A percentile compares a stretch with the other conserved stretches of the same genome.
phyloP scores from a whole-genome alignment of 2,329 filamentous ascomycete genomes.

The Pseudocercospora musae region DNA sequence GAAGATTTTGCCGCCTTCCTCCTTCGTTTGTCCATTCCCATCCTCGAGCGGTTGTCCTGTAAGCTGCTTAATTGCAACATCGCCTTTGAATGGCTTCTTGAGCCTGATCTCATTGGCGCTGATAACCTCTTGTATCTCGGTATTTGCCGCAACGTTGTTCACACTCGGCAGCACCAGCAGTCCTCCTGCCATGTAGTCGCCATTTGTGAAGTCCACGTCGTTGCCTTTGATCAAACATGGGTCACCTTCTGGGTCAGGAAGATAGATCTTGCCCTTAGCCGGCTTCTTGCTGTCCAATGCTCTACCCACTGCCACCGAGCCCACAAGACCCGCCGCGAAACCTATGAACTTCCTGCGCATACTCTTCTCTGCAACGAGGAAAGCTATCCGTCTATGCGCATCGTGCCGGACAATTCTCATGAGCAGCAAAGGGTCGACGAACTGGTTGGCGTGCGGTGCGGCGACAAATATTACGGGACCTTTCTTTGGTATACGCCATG shows the following conservation, averaged over 20 bases:
- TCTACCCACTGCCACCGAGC: slow-evolving; percentile 87
- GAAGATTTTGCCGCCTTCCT: slow-evolving; percentile 56
- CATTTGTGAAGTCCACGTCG: slow-evolving; percentile 73
- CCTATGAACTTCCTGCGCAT: slow-evolving; percentile 89
- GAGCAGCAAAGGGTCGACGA: slow-evolving; percentile 90
- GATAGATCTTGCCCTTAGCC: slow-evolving; percentile 75
- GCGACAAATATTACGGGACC: slow-evolving; percentile 94
- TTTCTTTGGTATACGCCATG: slow-evolving; percentile 87
- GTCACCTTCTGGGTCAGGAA: slow-evolving; percentile 82
- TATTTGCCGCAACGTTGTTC: slow-evolving; percentile 74
- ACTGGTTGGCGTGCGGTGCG: slow-evolving; percentile 96
- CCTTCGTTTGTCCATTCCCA: slow-evolving; percentile 54
- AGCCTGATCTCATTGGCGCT: slow-evolving; percentile 77
- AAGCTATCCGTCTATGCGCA: slow-evolving; percentile 81
- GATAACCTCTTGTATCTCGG: slow-evolving; percentile 78
- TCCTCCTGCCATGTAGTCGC: slow-evolving; percentile 71
- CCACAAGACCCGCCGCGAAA: slow-evolving; percentile 76
- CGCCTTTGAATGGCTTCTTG: slow-evolving; percentile 82
- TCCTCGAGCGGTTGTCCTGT: slow-evolving; percentile 62
- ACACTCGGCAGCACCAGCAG: slow-evolving; percentile 82
- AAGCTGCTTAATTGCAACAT: slow-evolving; percentile 71
- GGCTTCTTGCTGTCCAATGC: slow-evolving; percentile 85
- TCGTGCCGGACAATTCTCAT: slow-evolving; percentile 87
- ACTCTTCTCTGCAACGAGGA: slow-evolving; percentile 92
- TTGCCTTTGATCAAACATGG: slow-evolving; percentile 76